Base-by-base conservation (phyloP, 2,329 filamentous ascomycete genomes). In the Xylaria arbuscula region DNA sequence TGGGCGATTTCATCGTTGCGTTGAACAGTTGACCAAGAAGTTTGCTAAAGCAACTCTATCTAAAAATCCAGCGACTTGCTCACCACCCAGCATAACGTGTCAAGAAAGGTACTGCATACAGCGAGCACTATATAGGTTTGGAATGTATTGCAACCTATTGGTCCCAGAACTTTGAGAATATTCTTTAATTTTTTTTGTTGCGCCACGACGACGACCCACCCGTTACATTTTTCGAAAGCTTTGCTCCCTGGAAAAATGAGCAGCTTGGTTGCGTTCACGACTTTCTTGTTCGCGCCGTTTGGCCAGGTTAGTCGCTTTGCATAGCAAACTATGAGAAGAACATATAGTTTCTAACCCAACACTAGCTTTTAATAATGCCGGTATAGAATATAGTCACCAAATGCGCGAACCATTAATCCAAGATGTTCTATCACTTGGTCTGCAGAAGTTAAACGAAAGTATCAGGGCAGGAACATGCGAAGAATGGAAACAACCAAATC, bases 71-170 rank as follows among this genome's bases (percentile, higher is more conserved):
- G 22, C 17, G 1, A 2, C n/a, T 28, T 17, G 28, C 17, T 15
- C 50, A 11, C 2, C 17, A 3, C 22, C n/a, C 6, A 6, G 11
- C n/a, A 22, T 4, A 15, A 67, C 54, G 2, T 4, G 28, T 11
- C 47, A 42, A 48, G 56, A 57, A 19, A 42, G 13, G 32, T 53
- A 57, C 28, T 60, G 61, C 60, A 58, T 58, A 57, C 40, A 64
- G 40, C 53, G 63, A 11, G 48, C 63, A 50, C 19, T 60, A 40
- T 60, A 65, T 24, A 28, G 63, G 48, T 47, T 55, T 55, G 63
- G 54, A 54, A 54, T 45, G 17, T 68, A 51, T 36, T 28, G 48
- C 22, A 61, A 38, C 6, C 38, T 65, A 10, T 65, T 36, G 13
- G 22, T 45, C n/a, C 9, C 10, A 28, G 10, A 15, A 6, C 3